Evolutionary conservation across 2,329 filamentous ascomycete species (phyloP).

Genomic region (Trichophyton equinum): DNA sequence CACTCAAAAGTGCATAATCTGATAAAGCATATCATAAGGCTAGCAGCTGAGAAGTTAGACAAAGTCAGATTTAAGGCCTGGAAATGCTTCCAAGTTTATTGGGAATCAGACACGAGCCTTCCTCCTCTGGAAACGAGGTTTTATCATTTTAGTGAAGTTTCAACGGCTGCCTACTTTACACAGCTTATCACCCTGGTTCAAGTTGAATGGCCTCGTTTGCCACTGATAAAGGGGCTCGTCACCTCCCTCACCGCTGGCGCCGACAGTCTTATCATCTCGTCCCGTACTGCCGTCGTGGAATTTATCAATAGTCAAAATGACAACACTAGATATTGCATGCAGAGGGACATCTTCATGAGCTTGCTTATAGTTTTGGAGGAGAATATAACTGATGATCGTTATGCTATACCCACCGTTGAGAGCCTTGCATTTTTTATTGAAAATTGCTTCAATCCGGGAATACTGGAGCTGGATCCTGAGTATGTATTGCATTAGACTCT

Average conservation of each 20-base stretch:
- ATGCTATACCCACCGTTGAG: slow-evolving; percentile 64
- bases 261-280: slow-evolving; percentile 33
- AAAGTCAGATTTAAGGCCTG: slow-evolving; percentile 54
- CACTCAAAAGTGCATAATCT: slow-evolving; percentile 16
- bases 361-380: slow-evolving; percentile 44
- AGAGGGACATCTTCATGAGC: slow-evolving; percentile 38
- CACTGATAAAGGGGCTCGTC: slow-evolving; percentile 32
- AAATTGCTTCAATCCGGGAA: slow-evolving; percentile 29
- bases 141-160: slow-evolving; percentile 35
- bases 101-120: slow-evolving; percentile 25
- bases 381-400: slow-evolving; percentile 50
- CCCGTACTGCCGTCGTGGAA: slow-evolving; percentile 30
- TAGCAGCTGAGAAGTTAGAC: slow-evolving; percentile 82
- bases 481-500: slow-evolving; percentile 11
- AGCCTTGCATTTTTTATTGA: slow-evolving; percentile 66
- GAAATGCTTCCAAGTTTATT: slow-evolving; percentile 31
- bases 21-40: slow-evolving; percentile 43
- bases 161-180: slow-evolving; percentile 31
- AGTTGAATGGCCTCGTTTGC: slow-evolving; percentile 26
- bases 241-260: slow-evolving; percentile 35
- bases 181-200: slow-evolving; percentile 29
- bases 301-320: slow-evolving; percentile 20
- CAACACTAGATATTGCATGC: slow-evolving; percentile 25
- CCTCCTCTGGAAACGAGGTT: slow-evolving; percentile 28
- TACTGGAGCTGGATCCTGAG: slow-evolving; percentile 36